Conservation (phyloP, 495 filamentous ascomycete species). For the Sabuloglossum arenarium region DNA sequence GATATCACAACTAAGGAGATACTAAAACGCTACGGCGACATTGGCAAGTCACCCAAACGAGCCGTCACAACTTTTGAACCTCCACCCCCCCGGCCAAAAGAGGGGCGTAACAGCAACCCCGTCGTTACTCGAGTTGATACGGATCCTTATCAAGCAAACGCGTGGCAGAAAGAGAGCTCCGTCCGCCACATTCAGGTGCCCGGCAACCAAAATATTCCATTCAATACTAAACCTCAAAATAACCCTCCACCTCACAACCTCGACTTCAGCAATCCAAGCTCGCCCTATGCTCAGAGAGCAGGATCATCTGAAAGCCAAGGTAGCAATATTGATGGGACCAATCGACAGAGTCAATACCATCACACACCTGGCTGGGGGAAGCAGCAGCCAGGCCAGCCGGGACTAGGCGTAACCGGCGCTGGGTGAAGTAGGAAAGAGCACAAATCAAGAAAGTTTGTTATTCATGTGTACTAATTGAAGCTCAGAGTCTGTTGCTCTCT, state of each 20-base stretch:
- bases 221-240: neutral
- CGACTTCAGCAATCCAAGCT: constrained; percentile 11
- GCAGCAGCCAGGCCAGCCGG: constrained; percentile 6
- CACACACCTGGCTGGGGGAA: constrained; percentile 15
- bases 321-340: constrained; percentile 8
- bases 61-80: constrained; percentile 21
- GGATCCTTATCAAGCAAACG: constrained; percentile 46
- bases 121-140: constrained; percentile 50
- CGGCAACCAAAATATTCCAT: neutral
- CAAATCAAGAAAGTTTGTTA: neutral
- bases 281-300: constrained; percentile 13
- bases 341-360: constrained; percentile 8
- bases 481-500: neutral
- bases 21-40: constrained; percentile 67
- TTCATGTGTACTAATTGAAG: neutral
- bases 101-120: constrained; percentile 26
- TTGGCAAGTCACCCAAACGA: constrained; percentile 26
- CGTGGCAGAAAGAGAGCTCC: constrained; percentile 64
- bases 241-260: constrained; percentile 10
- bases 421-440: constrained; percentile 3
- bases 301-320: constrained; percentile 14
- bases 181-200: constrained; percentile 58
- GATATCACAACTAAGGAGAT: constrained; percentile 97
- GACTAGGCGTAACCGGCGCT: constrained; percentile 10
- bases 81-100: constrained; percentile 26